Conservation (phyloP, 441 rosid genomes). For the Eutrema salsugineum region DNA sequence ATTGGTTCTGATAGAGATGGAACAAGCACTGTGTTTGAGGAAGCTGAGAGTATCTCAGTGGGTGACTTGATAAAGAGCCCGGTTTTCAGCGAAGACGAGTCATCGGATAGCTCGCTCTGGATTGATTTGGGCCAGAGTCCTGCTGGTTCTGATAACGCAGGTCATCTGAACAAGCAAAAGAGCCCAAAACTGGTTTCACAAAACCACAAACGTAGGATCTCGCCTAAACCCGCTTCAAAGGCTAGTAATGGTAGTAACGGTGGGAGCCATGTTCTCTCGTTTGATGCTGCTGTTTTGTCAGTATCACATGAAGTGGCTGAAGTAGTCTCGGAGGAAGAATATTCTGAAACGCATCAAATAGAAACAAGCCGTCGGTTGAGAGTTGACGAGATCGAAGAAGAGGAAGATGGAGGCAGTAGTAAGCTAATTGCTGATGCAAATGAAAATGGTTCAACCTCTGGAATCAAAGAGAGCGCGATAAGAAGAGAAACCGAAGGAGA, state of each 20-base stretch:
- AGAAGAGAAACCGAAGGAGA: conserved; percentile 75
- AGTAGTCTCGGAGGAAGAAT: conserved; percentile 37
- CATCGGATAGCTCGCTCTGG: conserved; percentile 85
- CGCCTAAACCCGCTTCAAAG: conserved; percentile 42
- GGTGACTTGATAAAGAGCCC: conserved; percentile 98
- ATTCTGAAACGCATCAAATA: conserved; percentile 24
- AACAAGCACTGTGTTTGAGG: conserved; percentile 63
- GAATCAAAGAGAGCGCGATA: conserved; percentile 59
- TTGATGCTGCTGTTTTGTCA: conserved; percentile 65
- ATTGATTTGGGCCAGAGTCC: conserved; percentile 96
- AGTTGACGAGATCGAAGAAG: conserved; percentile 53
- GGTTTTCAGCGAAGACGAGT: conserved; percentile 85
- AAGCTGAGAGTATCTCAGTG: conserved; percentile 72
- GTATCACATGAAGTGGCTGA: conserved; percentile 47
- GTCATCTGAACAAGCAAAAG: conserved; percentile 43
- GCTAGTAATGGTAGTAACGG: conserved; percentile 27
- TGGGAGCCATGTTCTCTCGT: conserved; percentile 50
- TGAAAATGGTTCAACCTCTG: conserved; percentile 38
- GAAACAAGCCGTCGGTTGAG: conserved; percentile 25
- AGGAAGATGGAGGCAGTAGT: conserved; percentile 37
- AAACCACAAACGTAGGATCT: conserved; percentile 40
- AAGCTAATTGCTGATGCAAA: conserved; percentile 11
- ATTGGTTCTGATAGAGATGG: conserved; percentile 56
- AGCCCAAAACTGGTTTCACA: conserved; percentile 39
- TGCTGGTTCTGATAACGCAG: conserved; percentile 47